These are phyloP conservation scores for Boeremia exigua DNA, from an alignment of 2,329 filamentous ascomycete species.

Conservation along the genomic window DNA sequence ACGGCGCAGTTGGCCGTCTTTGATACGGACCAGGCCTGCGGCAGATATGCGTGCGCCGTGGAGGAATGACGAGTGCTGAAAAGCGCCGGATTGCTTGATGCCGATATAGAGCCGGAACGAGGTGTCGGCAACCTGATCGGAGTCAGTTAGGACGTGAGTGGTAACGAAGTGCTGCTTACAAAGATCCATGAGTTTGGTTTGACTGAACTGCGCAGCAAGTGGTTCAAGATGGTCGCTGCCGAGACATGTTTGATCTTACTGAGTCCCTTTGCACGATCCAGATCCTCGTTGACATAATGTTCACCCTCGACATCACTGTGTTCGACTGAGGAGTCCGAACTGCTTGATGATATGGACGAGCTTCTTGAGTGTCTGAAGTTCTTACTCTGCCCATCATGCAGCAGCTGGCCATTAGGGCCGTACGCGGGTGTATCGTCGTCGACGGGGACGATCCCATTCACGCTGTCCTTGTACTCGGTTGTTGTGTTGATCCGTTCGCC, in stretches of 20 bases:
- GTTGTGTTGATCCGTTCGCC: slow-evolving; percentile 78
- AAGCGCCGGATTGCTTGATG: slow-evolving; percentile 86
- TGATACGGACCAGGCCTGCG: slow-evolving; percentile 85
- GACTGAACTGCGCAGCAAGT: slow-evolving; percentile 77
- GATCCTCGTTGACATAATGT: slow-evolving; percentile 69
- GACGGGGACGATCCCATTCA: slow-evolving; percentile 64
- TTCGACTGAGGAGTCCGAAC: slow-evolving; percentile 48
- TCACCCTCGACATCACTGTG: slow-evolving; percentile 66
- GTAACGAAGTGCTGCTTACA: slow-evolving; percentile 49
- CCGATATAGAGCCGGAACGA: slow-evolving; percentile 85
- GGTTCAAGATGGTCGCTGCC: slow-evolving; percentile 76
- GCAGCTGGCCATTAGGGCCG: slow-evolving; percentile 35
- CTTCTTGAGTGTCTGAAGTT: slow-evolving; percentile 21
- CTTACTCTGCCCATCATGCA: slow-evolving; percentile 33
- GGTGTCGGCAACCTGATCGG: slow-evolving; percentile 70
- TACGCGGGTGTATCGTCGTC: slow-evolving; percentile 53
- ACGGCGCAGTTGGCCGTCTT: slow-evolving; percentile 76
- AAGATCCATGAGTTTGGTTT: slow-evolving; percentile 95
- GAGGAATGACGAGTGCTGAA: slow-evolving; percentile 90
- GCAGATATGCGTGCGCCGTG: slow-evolving; percentile 81
- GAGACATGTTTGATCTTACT: slow-evolving; percentile 71
- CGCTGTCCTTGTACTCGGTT: slow-evolving; percentile 76
- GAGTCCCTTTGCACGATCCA: slow-evolving; percentile 66
- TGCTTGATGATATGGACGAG: slow-evolving; percentile 31
- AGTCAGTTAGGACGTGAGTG: background rate